These are phyloP conservation scores for Tulasnella sp. DNA, from an alignment of 768 basidiomycete species.

Conservation along the genomic window DNA sequence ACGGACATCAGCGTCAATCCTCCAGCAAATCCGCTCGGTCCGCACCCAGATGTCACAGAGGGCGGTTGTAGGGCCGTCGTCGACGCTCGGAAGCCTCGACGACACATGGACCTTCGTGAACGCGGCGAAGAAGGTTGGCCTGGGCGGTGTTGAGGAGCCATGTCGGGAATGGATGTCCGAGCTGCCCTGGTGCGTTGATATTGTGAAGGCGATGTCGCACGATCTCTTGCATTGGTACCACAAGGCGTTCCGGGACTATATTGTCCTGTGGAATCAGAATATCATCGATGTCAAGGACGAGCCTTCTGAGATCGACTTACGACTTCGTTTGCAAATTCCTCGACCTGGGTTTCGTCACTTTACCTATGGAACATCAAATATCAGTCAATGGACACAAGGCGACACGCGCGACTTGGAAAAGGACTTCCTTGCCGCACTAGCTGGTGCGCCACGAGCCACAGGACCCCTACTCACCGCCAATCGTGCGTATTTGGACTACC, in stretches of 20 bases:
- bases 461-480: neutral
- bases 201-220: neutral
- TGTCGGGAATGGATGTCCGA: neutral
- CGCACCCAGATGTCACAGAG: too few species aligned
- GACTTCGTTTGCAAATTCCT: neutral
- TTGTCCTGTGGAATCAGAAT: neutral
- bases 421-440: neutral
- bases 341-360: neutral
- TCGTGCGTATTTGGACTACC: neutral
- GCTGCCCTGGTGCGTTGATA: neutral
- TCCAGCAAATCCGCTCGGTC: neutral
- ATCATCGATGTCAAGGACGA: neutral
- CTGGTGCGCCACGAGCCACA: neutral
- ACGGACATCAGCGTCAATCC: neutral
- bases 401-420: neutral
- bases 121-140: neutral
- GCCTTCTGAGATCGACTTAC: neutral
- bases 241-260: neutral
- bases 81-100: neutral
- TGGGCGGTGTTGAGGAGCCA: neutral
- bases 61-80: neutral
- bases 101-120: neutral
- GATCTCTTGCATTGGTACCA: too few species aligned
- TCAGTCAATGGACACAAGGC: neutral
- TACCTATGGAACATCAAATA: neutral